Conservation (phyloP, 345 rosid genomes). For the Eucalyptus grandis region DNA sequence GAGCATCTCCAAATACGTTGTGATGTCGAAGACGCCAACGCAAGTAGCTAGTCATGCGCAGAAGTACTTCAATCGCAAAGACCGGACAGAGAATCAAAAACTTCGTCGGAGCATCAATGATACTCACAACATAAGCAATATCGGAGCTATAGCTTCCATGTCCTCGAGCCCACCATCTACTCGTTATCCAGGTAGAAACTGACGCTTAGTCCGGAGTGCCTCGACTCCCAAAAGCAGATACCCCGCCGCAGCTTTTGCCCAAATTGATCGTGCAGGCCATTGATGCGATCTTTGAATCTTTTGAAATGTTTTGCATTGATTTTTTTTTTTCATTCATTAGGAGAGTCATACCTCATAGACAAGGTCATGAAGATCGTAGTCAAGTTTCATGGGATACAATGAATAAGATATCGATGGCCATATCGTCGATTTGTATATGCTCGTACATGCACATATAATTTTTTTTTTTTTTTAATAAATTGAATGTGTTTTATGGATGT, state of each 20-base stretch:
- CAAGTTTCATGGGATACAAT: background rate
- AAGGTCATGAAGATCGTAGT: background rate
- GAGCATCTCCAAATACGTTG: background rate
- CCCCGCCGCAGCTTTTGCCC: background rate
- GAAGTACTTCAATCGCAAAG: background rate
- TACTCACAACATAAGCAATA: background rate
- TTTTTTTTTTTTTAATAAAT: background rate
- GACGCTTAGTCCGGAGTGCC: background rate
- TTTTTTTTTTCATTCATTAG: background rate
- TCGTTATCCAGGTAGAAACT: background rate
- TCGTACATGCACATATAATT: background rate
- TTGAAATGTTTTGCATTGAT: background rate
- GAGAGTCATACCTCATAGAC: background rate
- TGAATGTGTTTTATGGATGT: background rate
- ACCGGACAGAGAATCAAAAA: background rate
- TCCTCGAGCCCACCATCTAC: background rate
- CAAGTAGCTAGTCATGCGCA: slow-evolving; percentile 12
- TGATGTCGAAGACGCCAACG: background rate
- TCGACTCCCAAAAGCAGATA: background rate
- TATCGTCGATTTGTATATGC: background rate
- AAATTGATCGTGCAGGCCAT: background rate
- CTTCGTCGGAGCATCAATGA: background rate
- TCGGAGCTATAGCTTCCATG: background rate
- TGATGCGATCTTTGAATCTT: background rate
- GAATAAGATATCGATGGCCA: background rate